Base-by-base conservation (phyloP, 495 filamentous ascomycete species). In the Corynascus novoguineensis region DNA sequence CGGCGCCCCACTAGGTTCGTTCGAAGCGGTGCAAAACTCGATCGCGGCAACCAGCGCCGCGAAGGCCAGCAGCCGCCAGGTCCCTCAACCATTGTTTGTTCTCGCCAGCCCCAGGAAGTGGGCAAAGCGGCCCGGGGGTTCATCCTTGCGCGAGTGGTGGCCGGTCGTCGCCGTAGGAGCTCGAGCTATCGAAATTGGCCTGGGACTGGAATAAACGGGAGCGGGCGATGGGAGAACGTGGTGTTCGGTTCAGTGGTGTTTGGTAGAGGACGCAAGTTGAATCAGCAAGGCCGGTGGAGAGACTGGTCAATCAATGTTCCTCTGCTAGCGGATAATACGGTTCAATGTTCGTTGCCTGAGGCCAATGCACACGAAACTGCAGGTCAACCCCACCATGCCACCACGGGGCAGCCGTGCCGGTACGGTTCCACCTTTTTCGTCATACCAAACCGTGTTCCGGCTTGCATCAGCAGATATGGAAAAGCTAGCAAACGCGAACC, bases 271-370 rank as follows among this genome's bases (percentile, higher is more conserved):
- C 21, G 9, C 28, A 29, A 51, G 10, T 27, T 45, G 55, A 27
- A 50, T 35, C 34, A 27, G 27, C 29, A 46, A 17, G 45, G 54
- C 37, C 46, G 35, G 46, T 50, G 54, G 35, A 24, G 54, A 50
- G 45, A 57, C 37, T 4, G 45, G 10, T 17, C 10, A 24, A 24
- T 49, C n/a, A n/a, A n/a, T 46, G 28, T 32, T 37, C 9, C 14
- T 22, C 25, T 9, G 5, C 28, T 12, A 5, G 14, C 47, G 47
- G 47, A 50, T 50, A 50, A 50, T 50, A 37, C 17, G 12, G 17
- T 25, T 29, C 8, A 15, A 32, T 11, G 52, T 14, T 21, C 8
- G 28, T 21, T 55, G 41, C 52, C 52, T 55, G 52, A 55, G 51
- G 51, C 51, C 22, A n/a, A 10, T 17, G n/a, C n/a, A n/a, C 19